phyloP scores from a whole-genome alignment of 768 basidiomycete species.

The Chalciporus pseudorubinellus region DNA sequence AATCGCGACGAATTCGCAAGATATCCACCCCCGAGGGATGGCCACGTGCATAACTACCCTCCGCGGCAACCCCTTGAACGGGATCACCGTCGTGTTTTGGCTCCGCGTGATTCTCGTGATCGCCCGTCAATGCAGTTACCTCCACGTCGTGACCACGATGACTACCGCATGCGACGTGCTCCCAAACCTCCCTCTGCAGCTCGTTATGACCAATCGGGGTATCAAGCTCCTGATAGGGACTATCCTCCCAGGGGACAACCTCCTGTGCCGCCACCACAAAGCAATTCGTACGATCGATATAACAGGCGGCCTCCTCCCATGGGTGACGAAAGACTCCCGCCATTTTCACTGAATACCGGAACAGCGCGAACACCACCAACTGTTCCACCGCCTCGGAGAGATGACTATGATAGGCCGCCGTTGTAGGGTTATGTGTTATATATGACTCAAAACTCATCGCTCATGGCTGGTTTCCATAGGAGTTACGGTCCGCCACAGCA shows the following conservation, averaged over 20 bases:
- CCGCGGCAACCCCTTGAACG: constrained; percentile 41
- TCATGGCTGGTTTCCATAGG: constrained; percentile 5
- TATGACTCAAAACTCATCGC: not conserved
- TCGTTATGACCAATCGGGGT: constrained; percentile 50
- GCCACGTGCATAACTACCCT: constrained; percentile 55
- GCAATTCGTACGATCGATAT: constrained; percentile 61
- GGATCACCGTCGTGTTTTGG: constrained; percentile 60
- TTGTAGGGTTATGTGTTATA: constrained; percentile 41
- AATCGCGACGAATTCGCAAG: constrained; percentile 57
- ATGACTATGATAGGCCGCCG: constrained; percentile 62
- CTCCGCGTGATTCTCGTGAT: constrained; percentile 68
- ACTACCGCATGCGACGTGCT: constrained; percentile 58
- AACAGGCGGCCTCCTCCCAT: constrained; percentile 47
- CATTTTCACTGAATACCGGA: constrained; percentile 46
- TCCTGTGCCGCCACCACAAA: constrained; percentile 36
- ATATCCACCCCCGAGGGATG: constrained; percentile 46
- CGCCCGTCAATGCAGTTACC: constrained; percentile 47
- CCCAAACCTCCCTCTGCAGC: constrained; percentile 44
- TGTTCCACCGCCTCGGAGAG: constrained; percentile 47
- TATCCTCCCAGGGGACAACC: constrained; percentile 52
- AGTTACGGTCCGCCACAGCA: constrained; percentile 21
- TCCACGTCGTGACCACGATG: constrained; percentile 64
- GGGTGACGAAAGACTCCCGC: constrained; percentile 37
- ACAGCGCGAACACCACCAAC: constrained; percentile 55
- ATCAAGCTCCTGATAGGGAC: constrained; percentile 38